Evolutionary conservation across 148 eudicot species (phyloP).

Genomic region (Gaultheria prostrata): DNA sequence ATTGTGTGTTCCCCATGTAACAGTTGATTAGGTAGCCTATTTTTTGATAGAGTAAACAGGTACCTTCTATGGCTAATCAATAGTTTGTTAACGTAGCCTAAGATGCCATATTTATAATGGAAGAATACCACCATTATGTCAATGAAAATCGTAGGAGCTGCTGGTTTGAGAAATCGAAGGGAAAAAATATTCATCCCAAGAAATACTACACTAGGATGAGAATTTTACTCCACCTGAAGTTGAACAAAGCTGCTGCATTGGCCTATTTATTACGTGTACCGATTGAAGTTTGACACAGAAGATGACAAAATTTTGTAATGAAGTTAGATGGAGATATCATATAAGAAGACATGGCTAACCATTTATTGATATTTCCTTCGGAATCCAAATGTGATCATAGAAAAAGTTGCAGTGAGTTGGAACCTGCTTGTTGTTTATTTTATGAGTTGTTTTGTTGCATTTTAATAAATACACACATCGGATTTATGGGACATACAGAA

Average conservation of each 20-base stretch:
- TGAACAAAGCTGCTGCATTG: too few species aligned
- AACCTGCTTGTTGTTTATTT: not conserved
- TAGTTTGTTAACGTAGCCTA: not conserved
- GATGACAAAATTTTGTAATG: not conserved
- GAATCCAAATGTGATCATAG: not conserved
- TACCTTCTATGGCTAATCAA: not conserved
- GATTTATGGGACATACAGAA: constrained; percentile 49
- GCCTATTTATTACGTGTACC: too few species aligned
- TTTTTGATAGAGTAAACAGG: not conserved
- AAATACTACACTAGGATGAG: not conserved
- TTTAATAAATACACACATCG: constrained; percentile 7
- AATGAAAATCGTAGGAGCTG: not conserved
- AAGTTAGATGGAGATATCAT: constrained; percentile 9
- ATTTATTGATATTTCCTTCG: not conserved
- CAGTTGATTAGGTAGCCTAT: constrained; percentile 10
- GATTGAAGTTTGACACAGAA: not conserved
- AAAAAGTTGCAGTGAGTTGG: not conserved
- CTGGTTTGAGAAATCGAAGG: not conserved
- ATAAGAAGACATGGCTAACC: not conserved
- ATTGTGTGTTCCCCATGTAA: not conserved
- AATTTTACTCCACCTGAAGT: too few species aligned
- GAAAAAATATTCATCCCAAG: not conserved
- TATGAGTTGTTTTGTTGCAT: constrained; percentile 10
- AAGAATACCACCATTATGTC: not conserved
- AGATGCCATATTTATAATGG: not conserved